Evolutionary conservation across 345 rosid species (phyloP), one percentile per base, ranked within the genome.

Genomic region (Arabidopsis suecica): DNA sequence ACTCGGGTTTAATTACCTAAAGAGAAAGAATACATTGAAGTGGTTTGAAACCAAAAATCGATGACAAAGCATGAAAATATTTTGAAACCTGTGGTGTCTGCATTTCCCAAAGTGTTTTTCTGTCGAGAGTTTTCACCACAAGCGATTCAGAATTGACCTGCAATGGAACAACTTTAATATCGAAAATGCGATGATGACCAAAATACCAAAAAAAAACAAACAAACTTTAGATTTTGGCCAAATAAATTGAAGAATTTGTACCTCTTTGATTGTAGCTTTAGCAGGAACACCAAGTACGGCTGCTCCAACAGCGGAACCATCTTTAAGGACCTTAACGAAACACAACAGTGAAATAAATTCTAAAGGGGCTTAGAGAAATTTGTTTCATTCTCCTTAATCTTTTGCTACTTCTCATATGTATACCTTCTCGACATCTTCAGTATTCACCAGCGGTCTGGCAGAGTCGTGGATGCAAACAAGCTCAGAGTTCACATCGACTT

Each of bases 201-300:
- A 41, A 32, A 4, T 3, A 33, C 36, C 7, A 33, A 32, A 33
- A 33, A 20, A 20, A 34, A 44, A 13, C 5, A 14, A 30, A 32
- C 2, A 34, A 25, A 16, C 22, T 25, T 25, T 28, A 14, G 18
- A 22, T 16, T 38, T 18, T 37, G 34, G n/a, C 9, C 34, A 11
- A 5, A 36, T n/a, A 5, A n/a, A 7, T 33, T 25, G 16, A 66
- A 45, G 75, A 45, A 1, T 9, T 1, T 9, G 45, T 77, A 91
- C 98, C 96, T 94, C 98, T 77, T 94, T 94, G 64, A 94, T 94
- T 45, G 98, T 94, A 81, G 98, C 98, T 84, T 94, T 94, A 10
- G 83, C 86, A 61, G 95, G 96, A 79, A 94, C 97, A 71, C 98
- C 98, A 49, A 91, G 97, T 9, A 91, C 97, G 18, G 98, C 96